Evolutionary conservation across 169 alveolate genomes (phyloP), one percentile per base, ranked within the genome.

Genomic region (Babesia caballi): DNA sequence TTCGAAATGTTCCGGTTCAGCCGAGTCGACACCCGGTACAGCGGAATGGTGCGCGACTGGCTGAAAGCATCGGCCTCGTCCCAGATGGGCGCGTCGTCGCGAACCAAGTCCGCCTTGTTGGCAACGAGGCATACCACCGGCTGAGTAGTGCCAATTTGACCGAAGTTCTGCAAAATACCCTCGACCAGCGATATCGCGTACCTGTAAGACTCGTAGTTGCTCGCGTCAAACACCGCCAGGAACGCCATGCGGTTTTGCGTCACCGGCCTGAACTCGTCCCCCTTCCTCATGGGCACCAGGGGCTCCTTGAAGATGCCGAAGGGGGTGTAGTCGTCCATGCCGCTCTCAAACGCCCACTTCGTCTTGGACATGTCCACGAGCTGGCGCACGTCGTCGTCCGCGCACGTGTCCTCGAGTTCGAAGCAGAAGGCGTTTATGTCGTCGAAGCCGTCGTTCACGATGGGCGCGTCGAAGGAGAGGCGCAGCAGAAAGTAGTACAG

Each of bases 321-420:
- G 11, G 87, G 87, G 2, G 73, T 53, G 57, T 78, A 78, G 58
- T 58, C 69, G 30, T 68, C 42, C 68, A 66, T 63, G 6, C 70
- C 82, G 30, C 44, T 61, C 23, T 68, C 76, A 41, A 36, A 78
- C 11, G 68, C 25, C 72, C 87, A 78, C n/a, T 40, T 23, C 19
- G 57, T 23, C 50, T 61, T 78, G 52, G 63, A 32, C 67, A 78
- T 60, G 66, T 78, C 87, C 28, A 58, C 50, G 44, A 78, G 54
- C n/a, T 30, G 19, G 42, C 65, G 47, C 11, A 78, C 11, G 53
- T 54, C 57, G 53, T 33, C 47, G 52, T 78, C 87, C 21, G 87
- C 73, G 56, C 81, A 65, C 12, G 87, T 78, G 69, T 78, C 87
- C 41, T 78, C 87, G 38, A 78, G 38, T 52, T 78, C 87, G 65